Evolutionary conservation across 225 moss, liverwort and hornwort genomes (phyloP), one percentile per base, ranked within the genome.

Genomic region (Neckera pumila): DNA sequence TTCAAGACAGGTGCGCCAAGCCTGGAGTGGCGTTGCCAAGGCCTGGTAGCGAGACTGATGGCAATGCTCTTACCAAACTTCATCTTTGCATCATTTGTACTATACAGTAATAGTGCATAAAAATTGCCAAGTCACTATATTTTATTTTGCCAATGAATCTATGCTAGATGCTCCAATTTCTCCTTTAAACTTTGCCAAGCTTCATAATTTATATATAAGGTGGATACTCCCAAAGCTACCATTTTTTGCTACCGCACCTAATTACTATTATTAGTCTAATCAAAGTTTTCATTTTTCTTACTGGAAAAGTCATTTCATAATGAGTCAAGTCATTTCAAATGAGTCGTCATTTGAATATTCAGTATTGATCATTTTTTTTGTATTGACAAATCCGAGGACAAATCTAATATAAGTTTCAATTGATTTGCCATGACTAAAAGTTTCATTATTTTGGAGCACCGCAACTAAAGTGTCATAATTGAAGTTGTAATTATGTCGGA

Each of bases 381-480:
- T 12, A n/a, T n/a, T n/a, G 4, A n/a, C 1, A 1, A n/a, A 67
- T n/a, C 21, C 11, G 38, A 38, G 22, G 4, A n/a, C 1, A 1
- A n/a, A 67, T n/a, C 21, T 20, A 69, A 38, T 12, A 23, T 40
- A 23, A 70, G 40, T 70, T 69, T 25, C 38, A 38, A 23, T 69
- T 20, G 20, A 69, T 13, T 38, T 2, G 21, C 6, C 3, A 21
- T 3, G 0, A 20, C 20, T 66, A 31, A 66, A 67, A 12, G 1
- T 67, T n/a, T 66, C 1, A 20, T 65, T 33, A 33, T 33, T 31
- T 33, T 63, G 4, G 9, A 63, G 33, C 17, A 2, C 5, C 2
- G 1, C 5, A 18, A 18, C 5, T 34, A 34, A 34, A 65, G 34
- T 65, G 4, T 65, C 10, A 65, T 65, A 66, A 67, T 67, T 67